These are phyloP conservation scores for Chaetomium sp. DNA, from an alignment of 2,329 filamentous ascomycete species.

Conservation along the genomic window DNA sequence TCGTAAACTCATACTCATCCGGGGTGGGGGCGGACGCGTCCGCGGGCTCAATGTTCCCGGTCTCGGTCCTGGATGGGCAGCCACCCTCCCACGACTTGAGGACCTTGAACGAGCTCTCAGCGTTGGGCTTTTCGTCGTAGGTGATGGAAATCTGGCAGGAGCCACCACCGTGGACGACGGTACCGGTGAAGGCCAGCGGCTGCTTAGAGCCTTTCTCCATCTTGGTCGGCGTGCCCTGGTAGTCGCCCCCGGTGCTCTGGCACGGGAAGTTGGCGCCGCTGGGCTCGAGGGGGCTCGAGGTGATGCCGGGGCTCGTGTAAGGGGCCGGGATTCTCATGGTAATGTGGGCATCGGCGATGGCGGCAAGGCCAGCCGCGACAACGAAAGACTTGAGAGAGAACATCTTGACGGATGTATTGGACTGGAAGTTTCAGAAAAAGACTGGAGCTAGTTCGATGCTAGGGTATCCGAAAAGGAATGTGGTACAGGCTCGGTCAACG, in stretches of 20 bases:
- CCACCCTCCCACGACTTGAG: slow-evolving; percentile 87
- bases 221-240: slow-evolving; percentile 53
- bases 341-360: slow-evolving; percentile 73
- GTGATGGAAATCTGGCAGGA: slow-evolving; percentile 90
- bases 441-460: slow-evolving; percentile 33
- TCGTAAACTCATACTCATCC: slow-evolving; percentile 66
- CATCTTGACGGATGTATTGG: slow-evolving; percentile 48
- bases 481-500: slow-evolving; percentile 34
- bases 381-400: slow-evolving; percentile 52
- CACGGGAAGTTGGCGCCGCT: slow-evolving; percentile 78
- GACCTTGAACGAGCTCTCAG: slow-evolving; percentile 76
- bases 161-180: slow-evolving; percentile 84
- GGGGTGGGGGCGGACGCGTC: slow-evolving; percentile 50
- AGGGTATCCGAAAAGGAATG: slow-evolving; percentile 33
- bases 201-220: slow-evolving; percentile 66
- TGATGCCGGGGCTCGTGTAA: slow-evolving; percentile 47
- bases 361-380: slow-evolving; percentile 57
- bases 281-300: slow-evolving; percentile 65
- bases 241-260: slow-evolving; percentile 59
- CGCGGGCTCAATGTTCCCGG: slow-evolving; percentile 60
- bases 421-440: slow-evolving; percentile 47
- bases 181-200: slow-evolving; percentile 66
- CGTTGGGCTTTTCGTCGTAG: slow-evolving; percentile 70
- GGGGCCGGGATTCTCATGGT: slow-evolving; percentile 69
- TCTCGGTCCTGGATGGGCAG: slow-evolving; percentile 65